Evolutionary conservation across 805 yeast species (phyloP).

Genomic region (Myxozyma melibiosi): DNA sequence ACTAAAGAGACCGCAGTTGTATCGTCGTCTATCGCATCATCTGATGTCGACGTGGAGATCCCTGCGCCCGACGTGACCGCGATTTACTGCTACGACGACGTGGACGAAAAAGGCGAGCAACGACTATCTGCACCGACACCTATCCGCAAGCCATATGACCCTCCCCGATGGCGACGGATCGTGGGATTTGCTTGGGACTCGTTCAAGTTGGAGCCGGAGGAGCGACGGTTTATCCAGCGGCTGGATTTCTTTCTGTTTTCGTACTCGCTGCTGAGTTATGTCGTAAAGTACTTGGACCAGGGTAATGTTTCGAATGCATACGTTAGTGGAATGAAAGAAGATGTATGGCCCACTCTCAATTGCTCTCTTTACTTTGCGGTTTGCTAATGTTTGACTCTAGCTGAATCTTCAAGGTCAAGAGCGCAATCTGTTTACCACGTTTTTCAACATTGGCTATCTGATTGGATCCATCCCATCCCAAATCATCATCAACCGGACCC

Average conservation of each 20-base stretch:
- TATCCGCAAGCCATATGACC: slow-evolving; percentile 5
- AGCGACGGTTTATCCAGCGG: slow-evolving; percentile 52
- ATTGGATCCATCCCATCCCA: slow-evolving; percentile 66
- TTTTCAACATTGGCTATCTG: slow-evolving; percentile 61
- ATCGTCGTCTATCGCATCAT: not conserved
- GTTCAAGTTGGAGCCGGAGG: slow-evolving; percentile 42
- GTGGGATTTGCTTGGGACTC: slow-evolving; percentile 6
- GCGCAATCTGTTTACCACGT: slow-evolving; percentile 56
- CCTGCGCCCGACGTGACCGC: not conserved
- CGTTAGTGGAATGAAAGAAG: slow-evolving; percentile 62
- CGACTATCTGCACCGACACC: not conserved
- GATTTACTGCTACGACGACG: not conserved
- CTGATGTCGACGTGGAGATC: too few species aligned
- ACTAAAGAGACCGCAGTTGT: not conserved
- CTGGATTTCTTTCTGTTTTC: slow-evolving; percentile 58
- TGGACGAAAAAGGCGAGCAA: not conserved
- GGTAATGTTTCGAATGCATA: slow-evolving; percentile 65
- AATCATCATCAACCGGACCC: slow-evolving; percentile 57
- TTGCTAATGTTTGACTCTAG: slow-evolving; percentile 42
- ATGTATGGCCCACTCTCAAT: slow-evolving; percentile 27
- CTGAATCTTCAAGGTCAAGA: slow-evolving; percentile 64
- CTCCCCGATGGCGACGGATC: slow-evolving; percentile 11
- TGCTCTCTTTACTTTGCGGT: not conserved
- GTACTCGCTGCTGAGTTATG: slow-evolving; percentile 61
- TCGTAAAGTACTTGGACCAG: slow-evolving; percentile 68